Conservation (phyloP, 148 eudicot species). For the Vaccinium myrtillus region DNA sequence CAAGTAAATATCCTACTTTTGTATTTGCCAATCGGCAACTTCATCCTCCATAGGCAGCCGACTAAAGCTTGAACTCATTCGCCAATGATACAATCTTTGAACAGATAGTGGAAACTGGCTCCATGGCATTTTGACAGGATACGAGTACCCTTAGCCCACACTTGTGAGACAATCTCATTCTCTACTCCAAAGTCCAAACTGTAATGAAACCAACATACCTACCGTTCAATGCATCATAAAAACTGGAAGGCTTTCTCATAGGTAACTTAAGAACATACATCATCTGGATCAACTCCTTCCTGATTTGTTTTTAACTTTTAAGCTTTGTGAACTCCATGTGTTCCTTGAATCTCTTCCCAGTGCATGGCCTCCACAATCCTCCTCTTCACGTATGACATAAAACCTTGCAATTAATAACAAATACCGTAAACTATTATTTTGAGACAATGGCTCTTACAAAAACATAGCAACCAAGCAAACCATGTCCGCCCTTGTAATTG, state of each 20-base stretch:
- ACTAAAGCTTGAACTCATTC: slow-evolving; percentile 67
- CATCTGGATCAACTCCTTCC: slow-evolving; percentile 97
- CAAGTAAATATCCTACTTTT: slow-evolving; percentile 95
- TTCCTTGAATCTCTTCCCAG: slow-evolving; percentile 93
- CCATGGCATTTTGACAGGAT: slow-evolving; percentile 90
- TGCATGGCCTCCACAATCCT: slow-evolving; percentile 97
- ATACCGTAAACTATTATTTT: background rate
- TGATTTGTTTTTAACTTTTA: slow-evolving; percentile 81
- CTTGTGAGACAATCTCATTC: slow-evolving; percentile 63
- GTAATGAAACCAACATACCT: slow-evolving; percentile 39
- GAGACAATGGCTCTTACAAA: background rate
- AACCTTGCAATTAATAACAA: slow-evolving; percentile 53
- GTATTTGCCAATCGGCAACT: slow-evolving; percentile 86
- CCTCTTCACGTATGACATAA: slow-evolving; percentile 91
- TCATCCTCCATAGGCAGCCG: slow-evolving; percentile 84
- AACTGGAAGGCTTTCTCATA: slow-evolving; percentile 99
- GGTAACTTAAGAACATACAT: slow-evolving; percentile 87
- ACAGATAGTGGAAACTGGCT: slow-evolving; percentile 73
- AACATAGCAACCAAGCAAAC: background rate
- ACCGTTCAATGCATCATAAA: slow-evolving; percentile 85
- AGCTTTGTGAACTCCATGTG: slow-evolving; percentile 88
- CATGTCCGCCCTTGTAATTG: too few species aligned
- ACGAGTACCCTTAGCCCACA: slow-evolving; percentile 94
- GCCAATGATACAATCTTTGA: slow-evolving; percentile 79
- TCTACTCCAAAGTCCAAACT: slow-evolving; percentile 45